A percentile compares a stretch with the other conserved stretches of the same genome.
These are phyloP conservation scores for Middelhovenomyces tepae DNA, from an alignment of 805 yeast genomes.

Conservation along the genomic window DNA sequence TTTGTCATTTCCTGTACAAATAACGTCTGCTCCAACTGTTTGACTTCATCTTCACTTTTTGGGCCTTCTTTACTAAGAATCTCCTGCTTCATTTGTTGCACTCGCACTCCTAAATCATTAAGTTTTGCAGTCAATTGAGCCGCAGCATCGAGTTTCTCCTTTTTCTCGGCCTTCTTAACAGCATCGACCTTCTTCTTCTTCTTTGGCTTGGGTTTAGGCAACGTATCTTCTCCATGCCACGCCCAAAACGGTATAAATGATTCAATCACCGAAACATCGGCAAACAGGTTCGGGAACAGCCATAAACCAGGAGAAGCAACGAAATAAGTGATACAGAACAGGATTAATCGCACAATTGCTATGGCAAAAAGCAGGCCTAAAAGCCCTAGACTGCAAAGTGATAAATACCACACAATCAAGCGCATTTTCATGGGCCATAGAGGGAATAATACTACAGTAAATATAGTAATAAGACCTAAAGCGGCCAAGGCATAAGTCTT, in stretches of 20 bases:
- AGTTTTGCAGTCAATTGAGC: conserved; percentile 5
- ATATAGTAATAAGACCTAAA: conserved; percentile 55
- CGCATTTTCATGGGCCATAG: conserved; percentile 92
- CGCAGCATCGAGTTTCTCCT: conserved; percentile 8
- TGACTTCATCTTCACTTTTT: conserved; percentile 12
- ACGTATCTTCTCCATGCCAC: conserved; percentile 48
- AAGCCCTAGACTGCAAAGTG: conserved; percentile 66
- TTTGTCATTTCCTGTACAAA: conserved; percentile 18
- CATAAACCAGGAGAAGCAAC: conserved; percentile 71
- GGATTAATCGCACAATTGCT: conserved; percentile 69
- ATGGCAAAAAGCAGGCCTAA: conserved; percentile 65
- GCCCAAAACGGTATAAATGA: conserved; percentile 86
- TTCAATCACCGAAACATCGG: conserved; percentile 87
- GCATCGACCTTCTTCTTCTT: conserved; percentile 16
- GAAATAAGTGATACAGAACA: conserved; percentile 53
- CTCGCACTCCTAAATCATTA: conserved; percentile 9
- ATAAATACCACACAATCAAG: conserved; percentile 81
- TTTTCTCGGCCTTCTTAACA: conserved; percentile 6
- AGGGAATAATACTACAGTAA: conserved; percentile 70
- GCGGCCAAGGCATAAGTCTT: conserved; percentile 53
- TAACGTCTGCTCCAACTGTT: conserved; percentile 13
- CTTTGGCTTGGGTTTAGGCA: conserved; percentile 13
- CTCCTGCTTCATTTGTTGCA: conserved; percentile 10
- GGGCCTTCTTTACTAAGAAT: conserved; percentile 10
- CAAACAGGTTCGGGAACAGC: conserved; percentile 94